Percentiles rank a stretch among this genome's conserved stretches.
Evolutionary conservation across 768 basidiomycete species (phyloP).

Genomic region (Amanita rubescens): DNA sequence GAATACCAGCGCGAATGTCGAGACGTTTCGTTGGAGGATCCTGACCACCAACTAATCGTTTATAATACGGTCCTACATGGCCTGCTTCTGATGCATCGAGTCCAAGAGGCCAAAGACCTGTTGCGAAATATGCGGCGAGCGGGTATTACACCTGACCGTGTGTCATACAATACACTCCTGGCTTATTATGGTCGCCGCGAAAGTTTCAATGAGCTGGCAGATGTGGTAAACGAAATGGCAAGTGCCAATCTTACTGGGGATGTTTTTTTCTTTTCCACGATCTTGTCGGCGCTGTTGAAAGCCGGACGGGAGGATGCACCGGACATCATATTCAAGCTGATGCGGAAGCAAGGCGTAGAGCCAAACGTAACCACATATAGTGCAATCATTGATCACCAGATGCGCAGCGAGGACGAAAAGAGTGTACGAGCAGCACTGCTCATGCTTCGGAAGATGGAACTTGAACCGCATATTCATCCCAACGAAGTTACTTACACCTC

Average conservation of each 20-base stretch:
- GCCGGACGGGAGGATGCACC: slow-evolving; percentile 62
- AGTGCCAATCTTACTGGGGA: slow-evolving; percentile 56
- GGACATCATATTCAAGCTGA: slow-evolving; percentile 55
- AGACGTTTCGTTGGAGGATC: slow-evolving; percentile 12
- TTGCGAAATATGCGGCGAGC: slow-evolving; percentile 34
- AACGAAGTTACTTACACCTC: slow-evolving; percentile 83
- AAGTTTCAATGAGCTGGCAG: slow-evolving; percentile 56
- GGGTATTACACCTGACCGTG: slow-evolving; percentile 62
- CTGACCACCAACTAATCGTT: slow-evolving; percentile 29
- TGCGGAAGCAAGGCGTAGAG: slow-evolving; percentile 66
- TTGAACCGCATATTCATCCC: slow-evolving; percentile 38
- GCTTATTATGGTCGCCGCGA: slow-evolving; percentile 53
- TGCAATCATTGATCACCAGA: slow-evolving; percentile 70
- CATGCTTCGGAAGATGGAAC: slow-evolving; percentile 74
- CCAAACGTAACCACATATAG: slow-evolving; percentile 75
- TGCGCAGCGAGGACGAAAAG: slow-evolving; percentile 45
- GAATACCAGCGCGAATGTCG: slow-evolving; percentile 37
- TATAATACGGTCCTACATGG: slow-evolving; percentile 76
- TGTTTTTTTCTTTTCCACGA: slow-evolving; percentile 79
- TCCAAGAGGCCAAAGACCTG: slow-evolving; percentile 33
- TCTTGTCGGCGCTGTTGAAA: slow-evolving; percentile 71
- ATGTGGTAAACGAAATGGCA: slow-evolving; percentile 50
- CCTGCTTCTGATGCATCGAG: slow-evolving; percentile 40
- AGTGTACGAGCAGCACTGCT: slow-evolving; percentile 57
- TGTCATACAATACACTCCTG: slow-evolving; percentile 79